Conservation (phyloP, 768 basidiomycete species). For the Russula sp. region DNA sequence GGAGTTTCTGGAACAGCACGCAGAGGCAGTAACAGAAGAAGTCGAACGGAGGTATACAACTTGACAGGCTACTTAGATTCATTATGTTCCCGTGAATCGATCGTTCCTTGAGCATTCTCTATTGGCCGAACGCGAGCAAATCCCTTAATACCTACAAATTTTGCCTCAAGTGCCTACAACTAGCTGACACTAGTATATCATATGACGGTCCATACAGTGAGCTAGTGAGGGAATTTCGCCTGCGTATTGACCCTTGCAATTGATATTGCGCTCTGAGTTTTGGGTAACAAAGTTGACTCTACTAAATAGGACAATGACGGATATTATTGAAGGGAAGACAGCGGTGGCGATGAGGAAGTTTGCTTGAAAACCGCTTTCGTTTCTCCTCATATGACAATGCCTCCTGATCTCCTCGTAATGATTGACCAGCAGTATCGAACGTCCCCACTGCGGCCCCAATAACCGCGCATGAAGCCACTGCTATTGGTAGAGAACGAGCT, state of each 20-base stretch:
- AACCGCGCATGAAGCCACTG: constrained; percentile 71
- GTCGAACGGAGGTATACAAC: constrained; percentile 20
- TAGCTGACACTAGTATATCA: neutral
- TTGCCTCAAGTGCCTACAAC: neutral
- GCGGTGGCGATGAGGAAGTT: constrained; percentile 45
- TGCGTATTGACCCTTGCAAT: neutral
- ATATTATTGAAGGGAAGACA: constrained; percentile 35
- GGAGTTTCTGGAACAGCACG: constrained; percentile 22
- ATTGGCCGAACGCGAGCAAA: neutral
- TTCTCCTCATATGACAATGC: constrained; percentile 59
- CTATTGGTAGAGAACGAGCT: constrained; percentile 85
- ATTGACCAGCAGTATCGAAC: constrained; percentile 73
- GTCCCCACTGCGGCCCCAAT: constrained; percentile 78
- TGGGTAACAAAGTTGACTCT: neutral
- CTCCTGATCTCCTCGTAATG: constrained; percentile 46
- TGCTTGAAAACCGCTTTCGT: constrained; percentile 84
- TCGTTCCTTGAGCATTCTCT: constrained; percentile 7
- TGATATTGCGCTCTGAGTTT: neutral
- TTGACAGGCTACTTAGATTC: neutral
- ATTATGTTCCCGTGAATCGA: neutral
- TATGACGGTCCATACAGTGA: constrained; percentile 6
- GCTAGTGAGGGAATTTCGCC: neutral
- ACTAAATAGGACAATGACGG: neutral
- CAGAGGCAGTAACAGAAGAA: constrained; percentile 16
- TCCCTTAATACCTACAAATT: neutral